A percentile compares a stretch with the other conserved stretches of the same genome.
Evolutionary conservation across 75 land plant genomes (phyloP).

Genomic region (Ceratopteris richardii): DNA sequence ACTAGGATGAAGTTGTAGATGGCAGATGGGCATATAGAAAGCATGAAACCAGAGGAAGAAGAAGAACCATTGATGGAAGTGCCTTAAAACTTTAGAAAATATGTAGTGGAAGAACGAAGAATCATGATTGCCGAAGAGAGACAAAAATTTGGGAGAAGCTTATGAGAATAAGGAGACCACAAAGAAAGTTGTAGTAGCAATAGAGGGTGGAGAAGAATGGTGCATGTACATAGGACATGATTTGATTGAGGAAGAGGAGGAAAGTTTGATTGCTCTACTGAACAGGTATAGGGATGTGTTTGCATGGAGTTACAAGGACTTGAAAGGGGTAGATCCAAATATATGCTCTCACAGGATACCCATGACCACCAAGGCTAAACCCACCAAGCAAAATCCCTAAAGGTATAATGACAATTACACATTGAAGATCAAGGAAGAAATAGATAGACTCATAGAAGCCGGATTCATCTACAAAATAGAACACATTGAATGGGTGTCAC

Average conservation of each 20-base stretch:
- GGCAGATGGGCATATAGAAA: no score
- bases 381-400: background rate
- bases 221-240: background rate
- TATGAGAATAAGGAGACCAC: no score
- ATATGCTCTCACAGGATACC: conserved; percentile 5
- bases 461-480: conserved; percentile 11
- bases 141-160: no score
- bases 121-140: no score
- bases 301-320: conserved; percentile 18
- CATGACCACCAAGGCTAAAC: background rate
- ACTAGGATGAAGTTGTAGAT: no score
- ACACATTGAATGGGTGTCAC: conserved; percentile 12
- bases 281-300: conserved; percentile 5
- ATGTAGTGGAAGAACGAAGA: no score
- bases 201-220: background rate
- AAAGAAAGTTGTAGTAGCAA: no score
- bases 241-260: background rate
- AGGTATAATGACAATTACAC: conserved; percentile 1
- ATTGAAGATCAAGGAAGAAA: conserved; percentile 4
- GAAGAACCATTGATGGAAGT: no score
- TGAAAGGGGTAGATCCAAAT: conserved; percentile 4
- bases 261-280: background rate
- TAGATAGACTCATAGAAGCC: conserved; percentile 5
- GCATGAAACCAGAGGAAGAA: no score
- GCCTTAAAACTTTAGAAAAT: no score